Conservation (phyloP, 306 rosid species). For the Ceratonia siliqua region DNA sequence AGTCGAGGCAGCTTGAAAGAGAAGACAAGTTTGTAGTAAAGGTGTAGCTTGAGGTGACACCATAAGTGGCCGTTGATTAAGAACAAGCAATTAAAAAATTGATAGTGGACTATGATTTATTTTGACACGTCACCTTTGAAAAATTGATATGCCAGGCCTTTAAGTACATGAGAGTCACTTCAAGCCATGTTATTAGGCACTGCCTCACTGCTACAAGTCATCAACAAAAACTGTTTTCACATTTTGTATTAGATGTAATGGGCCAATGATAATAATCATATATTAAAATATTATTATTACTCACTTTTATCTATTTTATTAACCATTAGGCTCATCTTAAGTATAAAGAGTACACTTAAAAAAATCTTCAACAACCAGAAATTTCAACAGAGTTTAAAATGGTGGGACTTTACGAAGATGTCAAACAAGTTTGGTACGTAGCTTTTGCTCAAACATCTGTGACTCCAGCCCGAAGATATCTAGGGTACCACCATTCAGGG, state of each 20-base stretch:
- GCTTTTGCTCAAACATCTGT: constrained; percentile 24
- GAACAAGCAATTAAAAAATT: constrained; percentile 28
- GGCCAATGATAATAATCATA: neutral
- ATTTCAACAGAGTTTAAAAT: constrained; percentile 23
- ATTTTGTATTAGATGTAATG: neutral
- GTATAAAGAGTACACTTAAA: too few relatives aligned
- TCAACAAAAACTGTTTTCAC: neutral
- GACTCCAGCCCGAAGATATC: constrained; percentile 3
- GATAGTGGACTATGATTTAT: neutral
- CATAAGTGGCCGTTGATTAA: constrained; percentile 29
- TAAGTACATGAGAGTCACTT: constrained; percentile 31
- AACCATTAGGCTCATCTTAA: too few relatives aligned
- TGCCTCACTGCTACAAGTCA: neutral
- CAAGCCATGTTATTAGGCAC: constrained; percentile 18
- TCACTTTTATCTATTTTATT: too few relatives aligned
- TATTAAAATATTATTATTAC: neutral
- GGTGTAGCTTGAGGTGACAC: constrained; percentile 13
- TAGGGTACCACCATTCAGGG: neutral
- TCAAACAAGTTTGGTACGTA: constrained; percentile 26
- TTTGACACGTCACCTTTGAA: constrained; percentile 36
- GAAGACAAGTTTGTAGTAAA: constrained; percentile 19
- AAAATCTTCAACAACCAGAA: too few relatives aligned
- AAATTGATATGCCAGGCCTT: neutral
- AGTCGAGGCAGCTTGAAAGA: neutral
- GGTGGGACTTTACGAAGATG: constrained; percentile 24